Evolutionary conservation across 176 grass and related monocot species (phyloP), one percentile per base, ranked within the genome.

Genomic region (Alloteropsis semialata): DNA sequence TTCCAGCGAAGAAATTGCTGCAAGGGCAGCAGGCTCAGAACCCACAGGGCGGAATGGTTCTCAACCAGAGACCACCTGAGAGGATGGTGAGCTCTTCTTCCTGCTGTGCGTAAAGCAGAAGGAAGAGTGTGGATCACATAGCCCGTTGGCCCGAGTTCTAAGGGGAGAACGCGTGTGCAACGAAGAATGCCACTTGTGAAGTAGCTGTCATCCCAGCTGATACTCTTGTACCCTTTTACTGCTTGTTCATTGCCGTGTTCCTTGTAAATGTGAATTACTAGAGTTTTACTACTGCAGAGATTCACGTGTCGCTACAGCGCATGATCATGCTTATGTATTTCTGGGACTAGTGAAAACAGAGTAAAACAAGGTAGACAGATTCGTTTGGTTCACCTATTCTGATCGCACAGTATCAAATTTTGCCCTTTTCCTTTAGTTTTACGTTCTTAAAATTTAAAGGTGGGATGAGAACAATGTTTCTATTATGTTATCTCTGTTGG

Each of bases 1-100:
- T 90, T 90, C 86, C 93, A 99, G 96, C 93, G 1, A 99, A 94
- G 80, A 96, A 74, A 80, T 69, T 99, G 89, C 77, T 94, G 41
- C 79, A 88, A 65, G 93, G 72, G 29, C 91, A 94, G 32, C 81
- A 82, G 42, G 83, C 58, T 41, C 87, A 87, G 75, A 88, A 89
- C 49, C 89, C 82, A 16, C 89, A 88, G 76, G 83, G 85, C 21
- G 96, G 96, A 75, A 96, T 96, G 89, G 63, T 90, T 50, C 76
- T 99, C 25, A 87, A 77, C 18, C 85, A 93, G 77, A 81, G 91
- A 88, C 80, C 89, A 60, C 16, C 80, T 6, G 87, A 91, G 77
- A 93, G 96, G 84, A 65, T 78, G 59, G 89, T 92, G 17, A 88
- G 84, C 73, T 67, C 91, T 57, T 84, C 87, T n/a, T 92, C 97